phyloP scores from a whole-genome alignment of 202 grass and related monocot species.

The Schoenoplectus tabernaemontani region DNA sequence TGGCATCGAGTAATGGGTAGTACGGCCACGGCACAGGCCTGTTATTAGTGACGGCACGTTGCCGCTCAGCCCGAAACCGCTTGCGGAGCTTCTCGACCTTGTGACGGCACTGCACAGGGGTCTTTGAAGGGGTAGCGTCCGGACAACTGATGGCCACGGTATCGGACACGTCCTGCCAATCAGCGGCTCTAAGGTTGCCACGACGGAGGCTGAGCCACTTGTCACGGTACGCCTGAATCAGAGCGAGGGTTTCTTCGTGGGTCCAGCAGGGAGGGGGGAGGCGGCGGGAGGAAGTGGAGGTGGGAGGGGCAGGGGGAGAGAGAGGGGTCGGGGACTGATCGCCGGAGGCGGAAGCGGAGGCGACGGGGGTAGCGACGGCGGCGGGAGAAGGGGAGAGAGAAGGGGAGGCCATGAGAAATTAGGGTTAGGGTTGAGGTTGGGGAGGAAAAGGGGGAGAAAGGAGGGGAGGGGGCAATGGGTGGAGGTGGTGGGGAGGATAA shows the following conservation, averaged over 20 bases:
- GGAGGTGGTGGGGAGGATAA: slow-evolving; percentile 6
- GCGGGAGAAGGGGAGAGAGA: slow-evolving; percentile 33
- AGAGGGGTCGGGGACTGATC: slow-evolving; percentile 10
- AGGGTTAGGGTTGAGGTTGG: slow-evolving; percentile 23
- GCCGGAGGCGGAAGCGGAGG: slow-evolving; percentile 38
- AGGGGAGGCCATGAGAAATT: slow-evolving; percentile 31
- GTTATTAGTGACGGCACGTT: slow-evolving; percentile 32
- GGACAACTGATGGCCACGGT: slow-evolving; percentile 68
- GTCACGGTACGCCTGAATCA: slow-evolving; percentile 86
- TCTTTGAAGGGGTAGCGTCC: slow-evolving; percentile 43
- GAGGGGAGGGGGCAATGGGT: slow-evolving; percentile 22
- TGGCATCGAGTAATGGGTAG: slow-evolving; percentile 64
- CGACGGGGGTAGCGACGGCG: slow-evolving; percentile 21
- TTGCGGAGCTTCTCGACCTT: slow-evolving; percentile 99
- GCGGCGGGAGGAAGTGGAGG: slow-evolving; percentile 36
- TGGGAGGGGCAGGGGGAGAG: slow-evolving; percentile 5
- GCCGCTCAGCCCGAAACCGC: slow-evolving; percentile 72
- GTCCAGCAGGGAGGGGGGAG: slow-evolving; percentile 68
- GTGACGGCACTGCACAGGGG: slow-evolving; percentile 94
- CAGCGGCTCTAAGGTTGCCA: slow-evolving; percentile 76
- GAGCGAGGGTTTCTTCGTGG: slow-evolving; percentile 87
- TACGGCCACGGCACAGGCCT: slow-evolving; percentile 70
- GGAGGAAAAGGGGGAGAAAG: not conserved
- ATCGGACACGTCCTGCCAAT: slow-evolving; percentile 86
- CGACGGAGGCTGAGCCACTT: slow-evolving; percentile 70